phyloP scores from a whole-genome alignment of 2,329 filamentous ascomycete genomes.

The Monilinia aucupariae region DNA sequence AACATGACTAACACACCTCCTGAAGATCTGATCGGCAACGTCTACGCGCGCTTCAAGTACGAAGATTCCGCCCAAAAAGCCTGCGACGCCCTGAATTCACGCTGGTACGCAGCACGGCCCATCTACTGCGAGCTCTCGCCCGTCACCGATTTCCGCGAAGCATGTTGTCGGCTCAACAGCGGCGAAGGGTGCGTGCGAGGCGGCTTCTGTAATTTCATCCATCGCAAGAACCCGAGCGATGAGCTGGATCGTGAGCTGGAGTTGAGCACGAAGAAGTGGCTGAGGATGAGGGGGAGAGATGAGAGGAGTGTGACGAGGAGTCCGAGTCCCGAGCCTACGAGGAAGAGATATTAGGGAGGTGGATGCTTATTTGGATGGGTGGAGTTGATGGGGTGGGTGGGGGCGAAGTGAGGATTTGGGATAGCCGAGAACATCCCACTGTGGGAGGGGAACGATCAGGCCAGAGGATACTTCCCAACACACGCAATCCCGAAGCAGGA shows the following conservation, averaged over 20 bases:
- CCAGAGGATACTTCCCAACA: not conserved
- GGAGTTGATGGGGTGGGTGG: not conserved
- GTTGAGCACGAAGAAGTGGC: conserved; percentile 92
- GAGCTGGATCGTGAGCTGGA: conserved; percentile 86
- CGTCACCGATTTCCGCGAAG: conserved; percentile 96
- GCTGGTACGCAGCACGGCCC: conserved; percentile 94
- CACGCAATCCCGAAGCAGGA: not conserved
- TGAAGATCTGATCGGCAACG: conserved; percentile 89
- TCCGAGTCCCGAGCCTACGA: conserved; percentile 78
- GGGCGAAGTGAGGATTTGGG: not conserved
- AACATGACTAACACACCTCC: not conserved
- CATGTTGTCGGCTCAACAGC: conserved; percentile 88
- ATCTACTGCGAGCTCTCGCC: conserved; percentile 98
- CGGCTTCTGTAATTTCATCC: conserved; percentile 99
- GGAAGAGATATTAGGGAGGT: conserved; percentile 56
- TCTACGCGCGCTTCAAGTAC: conserved; percentile 99
- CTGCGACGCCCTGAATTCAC: conserved; percentile 86
- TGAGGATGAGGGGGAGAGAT: conserved; percentile 78
- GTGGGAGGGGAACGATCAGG: not conserved
- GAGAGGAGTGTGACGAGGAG: conserved; percentile 75
- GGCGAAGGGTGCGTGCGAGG: conserved; percentile 94
- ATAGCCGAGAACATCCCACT: not conserved
- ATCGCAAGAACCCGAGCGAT: conserved; percentile 86
- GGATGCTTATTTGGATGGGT: not conserved
- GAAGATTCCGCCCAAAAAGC: conserved; percentile 92